These are phyloP conservation scores for Fusarium sp. DNA, from an alignment of 2,329 filamentous ascomycete species.

Conservation along the genomic window DNA sequence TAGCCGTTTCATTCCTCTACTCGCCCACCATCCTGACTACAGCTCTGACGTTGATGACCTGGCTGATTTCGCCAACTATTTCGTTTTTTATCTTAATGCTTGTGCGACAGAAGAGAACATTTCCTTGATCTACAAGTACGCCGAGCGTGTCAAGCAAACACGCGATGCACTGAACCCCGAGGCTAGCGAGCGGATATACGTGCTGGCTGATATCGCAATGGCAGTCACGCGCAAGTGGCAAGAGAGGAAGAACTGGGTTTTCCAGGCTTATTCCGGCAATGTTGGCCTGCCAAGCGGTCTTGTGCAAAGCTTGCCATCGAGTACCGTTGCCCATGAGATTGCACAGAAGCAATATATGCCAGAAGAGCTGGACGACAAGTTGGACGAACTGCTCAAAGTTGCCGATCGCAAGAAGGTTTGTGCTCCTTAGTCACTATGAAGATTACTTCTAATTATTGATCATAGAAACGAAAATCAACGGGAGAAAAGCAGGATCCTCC, in stretches of 20 bases:
- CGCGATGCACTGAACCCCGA: slow-evolving; percentile 76
- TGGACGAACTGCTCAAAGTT: slow-evolving; percentile 72
- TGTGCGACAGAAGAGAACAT: slow-evolving; percentile 89
- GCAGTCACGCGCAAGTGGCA: slow-evolving; percentile 84
- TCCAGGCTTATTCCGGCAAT: slow-evolving; percentile 84
- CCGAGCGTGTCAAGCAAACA: slow-evolving; percentile 91
- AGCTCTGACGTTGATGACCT: slow-evolving; percentile 71
- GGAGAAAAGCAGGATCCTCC: slow-evolving; percentile 58
- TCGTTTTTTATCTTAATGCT: slow-evolving; percentile 85
- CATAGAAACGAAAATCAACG: slow-evolving; percentile 64
- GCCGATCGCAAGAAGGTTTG: slow-evolving; percentile 77
- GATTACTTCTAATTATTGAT: slow-evolving; percentile 35
- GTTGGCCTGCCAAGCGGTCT: slow-evolving; percentile 81
- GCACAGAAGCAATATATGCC: slow-evolving; percentile 86
- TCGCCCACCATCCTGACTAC: slow-evolving; percentile 95
- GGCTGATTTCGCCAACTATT: slow-evolving; percentile 84
- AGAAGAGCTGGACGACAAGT: slow-evolving; percentile 75
- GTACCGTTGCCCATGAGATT: slow-evolving; percentile 82
- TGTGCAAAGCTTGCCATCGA: slow-evolving; percentile 77
- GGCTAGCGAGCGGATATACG: slow-evolving; percentile 79
- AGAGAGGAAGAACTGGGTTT: slow-evolving; percentile 83
- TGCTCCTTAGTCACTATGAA: background rate
- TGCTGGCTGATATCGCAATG: slow-evolving; percentile 87
- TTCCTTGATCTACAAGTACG: slow-evolving; percentile 87
- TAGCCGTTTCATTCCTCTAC: slow-evolving; percentile 81